These are phyloP conservation scores for Entonaema liquescens DNA, from an alignment of 495 filamentous ascomycete species.

Conservation along the genomic window DNA sequence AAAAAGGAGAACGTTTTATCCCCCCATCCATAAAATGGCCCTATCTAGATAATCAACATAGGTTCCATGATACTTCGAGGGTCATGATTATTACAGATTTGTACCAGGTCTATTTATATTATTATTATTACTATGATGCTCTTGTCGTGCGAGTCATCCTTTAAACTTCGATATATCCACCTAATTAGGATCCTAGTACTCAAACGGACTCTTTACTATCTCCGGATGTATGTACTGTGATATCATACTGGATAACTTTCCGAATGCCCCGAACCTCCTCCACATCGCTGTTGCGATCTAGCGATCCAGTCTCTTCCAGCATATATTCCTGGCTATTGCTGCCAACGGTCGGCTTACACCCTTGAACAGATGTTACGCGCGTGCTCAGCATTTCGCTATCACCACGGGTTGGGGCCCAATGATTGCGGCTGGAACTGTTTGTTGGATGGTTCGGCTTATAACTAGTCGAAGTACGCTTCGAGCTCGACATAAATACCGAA, in stretches of 20 bases:
- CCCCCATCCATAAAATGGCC: no score
- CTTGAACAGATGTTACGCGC: constrained; percentile 34
- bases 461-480: constrained; percentile 14
- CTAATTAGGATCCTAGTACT: neutral
- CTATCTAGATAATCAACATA: no score
- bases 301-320: constrained; percentile 17
- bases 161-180: neutral
- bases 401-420: constrained; percentile 29
- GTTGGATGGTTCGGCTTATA: constrained; percentile 24
- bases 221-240: constrained; percentile 30
- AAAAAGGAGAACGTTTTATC: no score
- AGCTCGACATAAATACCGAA: constrained; percentile 22
- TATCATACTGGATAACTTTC: constrained; percentile 40
- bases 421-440: constrained; percentile 22
- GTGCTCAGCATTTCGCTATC: constrained; percentile 36
- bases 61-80: no score
- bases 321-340: constrained; percentile 37
- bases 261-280: constrained; percentile 35
- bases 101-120: no score
- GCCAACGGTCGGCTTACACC: neutral
- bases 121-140: no score
- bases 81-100: no score
- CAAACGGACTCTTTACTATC: constrained; percentile 19
- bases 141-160: no score
- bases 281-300: constrained; percentile 18